Conservation (phyloP, 164 flowering plant species). For the Echeveria elegans region DNA sequence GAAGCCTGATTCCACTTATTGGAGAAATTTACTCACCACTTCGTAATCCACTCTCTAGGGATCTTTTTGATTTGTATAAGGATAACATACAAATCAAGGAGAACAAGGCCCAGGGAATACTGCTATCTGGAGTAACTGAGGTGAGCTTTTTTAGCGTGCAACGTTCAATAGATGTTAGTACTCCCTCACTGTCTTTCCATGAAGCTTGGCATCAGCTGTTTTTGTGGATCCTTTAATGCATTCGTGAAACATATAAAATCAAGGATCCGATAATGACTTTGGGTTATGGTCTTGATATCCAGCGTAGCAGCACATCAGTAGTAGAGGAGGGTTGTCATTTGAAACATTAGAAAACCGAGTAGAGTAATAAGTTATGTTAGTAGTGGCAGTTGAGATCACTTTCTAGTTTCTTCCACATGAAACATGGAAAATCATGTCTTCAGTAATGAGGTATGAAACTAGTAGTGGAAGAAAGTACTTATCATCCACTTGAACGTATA, state of each 20-base stretch:
- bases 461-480: background rate
- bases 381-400: slow-evolving; percentile 15
- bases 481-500: background rate
- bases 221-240: too few relatives aligned
- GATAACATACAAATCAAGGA: slow-evolving; percentile 82
- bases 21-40: background rate
- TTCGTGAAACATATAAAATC: background rate
- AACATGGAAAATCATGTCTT: background rate
- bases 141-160: slow-evolving; percentile 22
- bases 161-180: background rate
- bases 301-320: too few relatives aligned
- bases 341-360: too few relatives aligned
- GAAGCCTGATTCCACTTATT: background rate
- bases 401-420: slow-evolving; percentile 19
- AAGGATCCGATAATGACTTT: too few relatives aligned
- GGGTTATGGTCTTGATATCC: too few relatives aligned
- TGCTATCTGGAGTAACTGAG: slow-evolving; percentile 68
- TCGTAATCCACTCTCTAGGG: slow-evolving; percentile 32
- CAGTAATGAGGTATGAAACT: background rate
- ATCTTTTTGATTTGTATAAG: slow-evolving; percentile 75
- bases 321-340: too few relatives aligned
- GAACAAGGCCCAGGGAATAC: slow-evolving; percentile 49
- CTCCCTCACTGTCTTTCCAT: background rate
- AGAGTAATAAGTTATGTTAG: background rate
- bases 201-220: too few relatives aligned